Evolutionary conservation across 257 asterid species (phyloP), one percentile per base, ranked within the genome.

Genomic region (Gentiana macrophylla): DNA sequence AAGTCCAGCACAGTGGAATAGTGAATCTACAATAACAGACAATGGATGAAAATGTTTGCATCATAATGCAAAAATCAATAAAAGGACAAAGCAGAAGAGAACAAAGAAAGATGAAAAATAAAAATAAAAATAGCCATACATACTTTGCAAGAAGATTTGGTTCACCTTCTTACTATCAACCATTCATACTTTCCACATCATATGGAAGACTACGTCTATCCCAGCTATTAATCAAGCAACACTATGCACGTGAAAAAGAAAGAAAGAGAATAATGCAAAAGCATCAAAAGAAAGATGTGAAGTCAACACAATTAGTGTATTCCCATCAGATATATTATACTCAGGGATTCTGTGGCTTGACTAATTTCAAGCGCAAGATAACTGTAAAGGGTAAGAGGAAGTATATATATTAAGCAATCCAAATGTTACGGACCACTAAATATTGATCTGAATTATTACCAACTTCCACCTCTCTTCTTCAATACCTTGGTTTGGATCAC

Each of bases 401-500:
- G 46, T 53, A 44, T 56, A 48, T 62, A 45, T n/a, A 73, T 62
- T 59, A 43, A 66, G 52, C 53, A 57, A 63, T 37, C 8, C 24
- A 66, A 65, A 61, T 41, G 80, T 68, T 81, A 81, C 89, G 79
- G 84, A 87, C 88, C 96, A 80, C 89, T 76, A 79, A 79, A 86
- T 76, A 75, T 86, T 82, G 84, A 79, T 83, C 86, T 75, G 81
- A 70, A 74, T 72, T 77, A 88, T 92, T 92, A 92, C 98, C 98
- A 92, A 88, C 97, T 92, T 88, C 98, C 98, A 92, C 89, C 95
- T 83, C 81, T 92, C 90, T 84, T 85, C 98, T 83, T 88, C 98
- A 76, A 88, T 88, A 69, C 91, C 98, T 79, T 92, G 93, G 69
- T 92, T 92, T 72, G 98, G 98, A 86, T 92, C 98, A 68, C 98